These are phyloP conservation scores for Monosporascus sp. DNA, from an alignment of 2,329 filamentous ascomycete genomes.

Conservation along the genomic window DNA sequence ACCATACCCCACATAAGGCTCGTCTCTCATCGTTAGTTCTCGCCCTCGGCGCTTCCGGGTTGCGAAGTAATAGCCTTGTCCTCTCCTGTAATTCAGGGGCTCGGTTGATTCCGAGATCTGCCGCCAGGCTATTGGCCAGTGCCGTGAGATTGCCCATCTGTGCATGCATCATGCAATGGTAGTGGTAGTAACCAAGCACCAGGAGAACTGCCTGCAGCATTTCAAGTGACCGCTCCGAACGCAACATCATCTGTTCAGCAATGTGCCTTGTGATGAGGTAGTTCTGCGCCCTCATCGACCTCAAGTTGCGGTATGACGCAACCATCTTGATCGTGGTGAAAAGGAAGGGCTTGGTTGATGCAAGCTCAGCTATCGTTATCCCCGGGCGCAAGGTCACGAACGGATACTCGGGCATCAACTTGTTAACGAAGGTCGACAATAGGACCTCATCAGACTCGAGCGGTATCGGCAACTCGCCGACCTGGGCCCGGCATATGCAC, in stretches of 20 bases:
- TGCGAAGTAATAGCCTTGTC: slow-evolving; percentile 35
- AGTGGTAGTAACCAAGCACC: slow-evolving; percentile 46
- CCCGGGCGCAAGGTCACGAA: slow-evolving; percentile 39
- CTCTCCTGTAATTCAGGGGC: slow-evolving; percentile 36
- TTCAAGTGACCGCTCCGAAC: slow-evolving; percentile 44
- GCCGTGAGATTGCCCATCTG: slow-evolving; percentile 47
- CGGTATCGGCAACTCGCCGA: slow-evolving; percentile 31
- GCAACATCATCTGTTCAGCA: slow-evolving; percentile 42
- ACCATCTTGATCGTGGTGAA: slow-evolving; percentile 46
- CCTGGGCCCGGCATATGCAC: slow-evolving; percentile 41
- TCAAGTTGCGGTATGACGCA: slow-evolving; percentile 39
- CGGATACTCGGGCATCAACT: slow-evolving; percentile 38
- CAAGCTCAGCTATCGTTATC: slow-evolving; percentile 31
- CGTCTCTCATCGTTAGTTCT: slow-evolving; percentile 48
- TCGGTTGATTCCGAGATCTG: slow-evolving; percentile 41
- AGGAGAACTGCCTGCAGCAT: slow-evolving; percentile 44
- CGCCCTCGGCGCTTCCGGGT: slow-evolving; percentile 30
- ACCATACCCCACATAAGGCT: slow-evolving; percentile 49
- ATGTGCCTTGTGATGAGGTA: slow-evolving; percentile 40
- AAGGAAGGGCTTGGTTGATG: slow-evolving; percentile 38
- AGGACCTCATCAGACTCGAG: slow-evolving; percentile 42
- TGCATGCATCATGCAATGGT: slow-evolving; percentile 47
- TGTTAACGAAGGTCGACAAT: slow-evolving; percentile 37
- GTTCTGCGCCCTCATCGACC: slow-evolving; percentile 45
- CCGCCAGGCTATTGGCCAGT: slow-evolving; percentile 40